These are phyloP conservation scores for Phalaenopsis equestris DNA, from an alignment of 106 monocot genomes.

Conservation along the genomic window DNA sequence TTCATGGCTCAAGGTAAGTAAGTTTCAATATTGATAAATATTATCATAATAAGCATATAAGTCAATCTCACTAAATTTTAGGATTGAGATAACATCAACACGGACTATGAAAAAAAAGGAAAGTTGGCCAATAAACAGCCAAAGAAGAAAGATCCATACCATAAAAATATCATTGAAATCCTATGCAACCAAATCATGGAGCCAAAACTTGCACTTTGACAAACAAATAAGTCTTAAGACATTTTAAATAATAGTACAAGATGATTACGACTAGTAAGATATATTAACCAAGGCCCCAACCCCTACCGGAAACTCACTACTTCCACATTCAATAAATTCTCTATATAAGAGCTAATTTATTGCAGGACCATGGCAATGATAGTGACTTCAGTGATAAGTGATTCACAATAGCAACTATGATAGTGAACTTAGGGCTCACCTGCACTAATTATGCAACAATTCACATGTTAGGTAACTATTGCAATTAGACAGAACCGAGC, in stretches of 20 bases:
- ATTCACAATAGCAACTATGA: conserved; percentile 9
- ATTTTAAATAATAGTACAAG: neutral
- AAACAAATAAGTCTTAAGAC: too few relatives aligned
- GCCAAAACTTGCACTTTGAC: too few relatives aligned
- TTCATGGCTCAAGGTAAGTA: conserved; percentile 80
- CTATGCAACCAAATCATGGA: too few relatives aligned
- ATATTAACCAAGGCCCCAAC: neutral
- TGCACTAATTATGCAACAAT: neutral
- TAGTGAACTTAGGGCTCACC: conserved; percentile 3
- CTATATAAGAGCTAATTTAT: neutral
- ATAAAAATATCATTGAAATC: neutral
- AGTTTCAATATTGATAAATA: neutral
- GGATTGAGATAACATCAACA: neutral
- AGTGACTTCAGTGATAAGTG: conserved; percentile 6
- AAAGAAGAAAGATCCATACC: neutral
- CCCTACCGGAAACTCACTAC: neutral
- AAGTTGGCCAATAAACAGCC: neutral
- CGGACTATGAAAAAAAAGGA: neutral
- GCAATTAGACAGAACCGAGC: neutral
- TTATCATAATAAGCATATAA: neutral
- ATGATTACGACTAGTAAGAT: neutral
- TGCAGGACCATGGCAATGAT: conserved; percentile 8
- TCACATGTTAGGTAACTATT: neutral
- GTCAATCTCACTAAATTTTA: neutral
- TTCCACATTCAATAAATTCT: neutral